A percentile compares a stretch with the other conserved stretches of the same genome.
These are phyloP conservation scores for Neoboletus magnificus DNA, from an alignment of 768 basidiomycete genomes.

Conservation along the genomic window DNA sequence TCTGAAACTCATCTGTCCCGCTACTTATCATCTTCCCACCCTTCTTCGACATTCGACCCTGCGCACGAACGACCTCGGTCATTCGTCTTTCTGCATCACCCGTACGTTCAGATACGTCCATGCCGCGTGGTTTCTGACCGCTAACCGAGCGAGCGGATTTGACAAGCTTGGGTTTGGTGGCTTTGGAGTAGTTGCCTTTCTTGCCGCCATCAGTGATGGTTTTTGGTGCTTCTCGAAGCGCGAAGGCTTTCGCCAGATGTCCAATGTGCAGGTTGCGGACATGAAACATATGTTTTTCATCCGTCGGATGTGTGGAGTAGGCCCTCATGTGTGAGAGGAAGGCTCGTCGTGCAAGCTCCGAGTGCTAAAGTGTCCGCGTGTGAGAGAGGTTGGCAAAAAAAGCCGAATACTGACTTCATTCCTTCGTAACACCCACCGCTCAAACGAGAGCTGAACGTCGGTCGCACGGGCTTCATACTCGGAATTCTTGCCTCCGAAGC, in stretches of 20 bases:
- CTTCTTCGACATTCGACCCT: constrained; percentile 78
- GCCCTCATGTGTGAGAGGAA: constrained; percentile 93
- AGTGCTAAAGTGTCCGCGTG: constrained; percentile 51
- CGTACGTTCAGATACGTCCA: constrained; percentile 37
- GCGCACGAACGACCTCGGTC: constrained; percentile 78
- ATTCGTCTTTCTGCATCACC: constrained; percentile 74
- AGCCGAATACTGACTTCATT: constrained; percentile 55
- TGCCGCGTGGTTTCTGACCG: constrained; percentile 27
- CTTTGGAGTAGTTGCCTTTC: constrained; percentile 8
- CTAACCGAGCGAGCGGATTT: constrained; percentile 12
- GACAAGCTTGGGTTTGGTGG: neutral
- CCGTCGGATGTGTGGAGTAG: constrained; percentile 93
- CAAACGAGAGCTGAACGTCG: constrained; percentile 92
- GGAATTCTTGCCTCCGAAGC: constrained; percentile 79
- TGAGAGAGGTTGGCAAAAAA: neutral
- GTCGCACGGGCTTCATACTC: constrained; percentile 91
- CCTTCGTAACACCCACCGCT: constrained; percentile 81
- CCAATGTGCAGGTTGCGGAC: constrained; percentile 92
- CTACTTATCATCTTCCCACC: constrained; percentile 70
- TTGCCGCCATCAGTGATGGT: constrained; percentile 29
- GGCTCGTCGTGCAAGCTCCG: constrained; percentile 73
- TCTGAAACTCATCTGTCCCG: constrained; percentile 75
- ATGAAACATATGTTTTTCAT: constrained; percentile 97
- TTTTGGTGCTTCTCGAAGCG: constrained; percentile 79
- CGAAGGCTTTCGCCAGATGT: constrained; percentile 90